Evolutionary conservation across 306 rosid genomes (phyloP).

Genomic region (Cicer yamashitae): DNA sequence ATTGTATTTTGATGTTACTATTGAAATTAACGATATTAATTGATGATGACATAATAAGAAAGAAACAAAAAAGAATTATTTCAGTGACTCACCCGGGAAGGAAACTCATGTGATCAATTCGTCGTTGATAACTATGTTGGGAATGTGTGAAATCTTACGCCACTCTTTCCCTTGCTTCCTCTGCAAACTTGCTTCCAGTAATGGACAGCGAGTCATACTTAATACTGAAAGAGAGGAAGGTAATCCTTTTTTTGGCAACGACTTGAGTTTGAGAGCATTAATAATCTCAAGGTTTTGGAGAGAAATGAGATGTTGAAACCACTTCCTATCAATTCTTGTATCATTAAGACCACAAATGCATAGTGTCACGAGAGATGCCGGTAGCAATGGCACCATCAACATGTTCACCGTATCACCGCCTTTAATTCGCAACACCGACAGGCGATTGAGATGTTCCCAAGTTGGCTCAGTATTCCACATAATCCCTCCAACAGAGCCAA

Average conservation of each 20-base stretch:
- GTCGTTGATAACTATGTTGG: neutral
- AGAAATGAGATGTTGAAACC: neutral
- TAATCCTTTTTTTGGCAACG: conserved; percentile 10
- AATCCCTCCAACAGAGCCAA: neutral
- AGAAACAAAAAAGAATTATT: neutral
- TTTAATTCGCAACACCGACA: neutral
- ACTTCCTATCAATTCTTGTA: neutral
- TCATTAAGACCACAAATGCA: neutral
- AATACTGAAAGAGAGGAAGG: neutral
- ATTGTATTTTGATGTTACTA: too few relatives aligned
- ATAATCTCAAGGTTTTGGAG: conserved; percentile 14
- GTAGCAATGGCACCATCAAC: conserved; percentile 1
- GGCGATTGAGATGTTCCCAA: neutral
- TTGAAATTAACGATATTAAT: too few relatives aligned
- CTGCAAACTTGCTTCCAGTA: neutral
- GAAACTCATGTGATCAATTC: neutral
- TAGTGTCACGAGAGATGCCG: neutral
- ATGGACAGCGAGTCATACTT: neutral
- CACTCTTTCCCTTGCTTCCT: conserved; percentile 22
- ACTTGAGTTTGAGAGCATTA: neutral
- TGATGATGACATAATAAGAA: neutral
- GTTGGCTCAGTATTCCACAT: neutral
- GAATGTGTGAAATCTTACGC: conserved; percentile 24
- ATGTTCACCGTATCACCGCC: neutral
- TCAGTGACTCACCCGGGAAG: neutral